Conservation (phyloP, 1,284 basidiomycete species). For the Crucibulum parvulum region DNA sequence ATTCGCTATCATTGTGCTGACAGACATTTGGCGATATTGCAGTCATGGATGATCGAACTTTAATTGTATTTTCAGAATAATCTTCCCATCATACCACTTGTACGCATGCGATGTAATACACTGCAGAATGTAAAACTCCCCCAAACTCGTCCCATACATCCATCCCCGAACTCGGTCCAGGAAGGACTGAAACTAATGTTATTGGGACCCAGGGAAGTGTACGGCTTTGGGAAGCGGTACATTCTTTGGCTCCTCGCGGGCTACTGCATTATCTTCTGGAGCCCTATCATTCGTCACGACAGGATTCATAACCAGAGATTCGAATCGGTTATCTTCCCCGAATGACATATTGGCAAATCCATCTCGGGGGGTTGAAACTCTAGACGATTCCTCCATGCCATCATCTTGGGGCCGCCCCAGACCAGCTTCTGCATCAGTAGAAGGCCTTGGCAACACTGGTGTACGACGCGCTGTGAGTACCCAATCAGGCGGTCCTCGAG, state of each 20-base stretch:
- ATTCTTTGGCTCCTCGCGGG: not conserved
- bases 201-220: conserved; percentile 38
- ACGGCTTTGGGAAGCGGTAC: conserved; percentile 12
- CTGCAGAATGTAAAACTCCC: not conserved
- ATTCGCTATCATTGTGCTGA: not conserved
- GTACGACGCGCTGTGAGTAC: conserved; percentile 43
- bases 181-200: conserved; percentile 30
- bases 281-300: not conserved
- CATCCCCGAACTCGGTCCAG: not conserved
- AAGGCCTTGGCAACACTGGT: conserved; percentile 10
- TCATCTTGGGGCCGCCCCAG: too few relatives aligned
- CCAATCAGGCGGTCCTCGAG: conserved; percentile 56
- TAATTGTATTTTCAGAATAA: too few relatives aligned
- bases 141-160: not conserved
- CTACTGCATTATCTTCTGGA: not conserved
- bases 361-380: too few relatives aligned
- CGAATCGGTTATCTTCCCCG: too few relatives aligned
- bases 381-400: too few relatives aligned
- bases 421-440: not conserved
- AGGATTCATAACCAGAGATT: too few relatives aligned
- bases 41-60: too few relatives aligned
- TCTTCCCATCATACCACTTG: too few relatives aligned
- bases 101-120: not conserved
- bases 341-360: too few relatives aligned
- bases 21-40: not conserved